Percentiles rank a stretch among this genome's conserved stretches.
These are phyloP conservation scores for Elongisporangium prolatum DNA, from an alignment of 352 stramenopile species.

Conservation along the genomic window DNA sequence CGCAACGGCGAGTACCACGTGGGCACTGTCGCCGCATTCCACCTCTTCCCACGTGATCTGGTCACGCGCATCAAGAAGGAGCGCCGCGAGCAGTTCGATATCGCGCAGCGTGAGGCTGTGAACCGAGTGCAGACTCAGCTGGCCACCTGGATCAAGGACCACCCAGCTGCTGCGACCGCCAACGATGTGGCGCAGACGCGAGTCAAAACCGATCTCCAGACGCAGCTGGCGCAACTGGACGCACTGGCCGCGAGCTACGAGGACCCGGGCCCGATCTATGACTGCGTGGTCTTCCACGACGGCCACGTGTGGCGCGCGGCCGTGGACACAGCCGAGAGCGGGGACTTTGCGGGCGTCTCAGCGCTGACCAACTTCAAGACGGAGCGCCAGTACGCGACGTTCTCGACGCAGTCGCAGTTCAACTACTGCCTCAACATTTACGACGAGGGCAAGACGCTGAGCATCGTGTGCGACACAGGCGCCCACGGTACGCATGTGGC, in stretches of 20 bases:
- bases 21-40: constrained; percentile 78
- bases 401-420: constrained; percentile 89
- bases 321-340: constrained; percentile 81
- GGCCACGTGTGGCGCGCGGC: constrained; percentile 69
- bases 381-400: constrained; percentile 80
- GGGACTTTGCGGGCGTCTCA: constrained; percentile 68
- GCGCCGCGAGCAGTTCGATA: constrained; percentile 78
- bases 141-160: constrained; percentile 40
- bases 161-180: constrained; percentile 57
- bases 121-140: constrained; percentile 68
- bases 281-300: constrained; percentile 91
- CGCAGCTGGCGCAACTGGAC: constrained; percentile 61
- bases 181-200: constrained; percentile 37
- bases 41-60: constrained; percentile 85
- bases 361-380: constrained; percentile 77
- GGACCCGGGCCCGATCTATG: constrained; percentile 91
- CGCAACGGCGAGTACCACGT: constrained; percentile 72
- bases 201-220: constrained; percentile 81
- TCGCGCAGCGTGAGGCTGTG: constrained; percentile 51
- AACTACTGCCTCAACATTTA: constrained; percentile 96
- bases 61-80: constrained; percentile 75
- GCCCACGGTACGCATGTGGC: constrained; percentile 96
- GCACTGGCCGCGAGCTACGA: constrained; percentile 72
- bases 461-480: constrained; percentile 91
- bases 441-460: constrained; percentile 89